These are phyloP conservation scores for Luffa aegyptiaca DNA, from an alignment of 306 rosid genomes.

Conservation along the genomic window DNA sequence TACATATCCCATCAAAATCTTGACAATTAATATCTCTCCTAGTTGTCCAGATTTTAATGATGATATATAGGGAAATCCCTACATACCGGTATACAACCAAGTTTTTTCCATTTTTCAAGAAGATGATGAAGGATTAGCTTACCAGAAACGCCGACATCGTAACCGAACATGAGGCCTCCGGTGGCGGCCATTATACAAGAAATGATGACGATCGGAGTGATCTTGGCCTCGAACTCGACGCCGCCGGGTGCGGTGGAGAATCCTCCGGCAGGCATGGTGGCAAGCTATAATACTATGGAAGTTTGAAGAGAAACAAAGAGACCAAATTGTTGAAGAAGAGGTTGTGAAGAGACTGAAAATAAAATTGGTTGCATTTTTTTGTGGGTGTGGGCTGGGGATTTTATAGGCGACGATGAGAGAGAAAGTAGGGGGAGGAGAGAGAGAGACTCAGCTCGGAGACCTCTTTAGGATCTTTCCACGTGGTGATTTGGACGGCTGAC, in stretches of 20 bases:
- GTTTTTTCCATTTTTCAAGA: too few relatives aligned
- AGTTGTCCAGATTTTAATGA: too few relatives aligned
- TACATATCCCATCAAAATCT: too few relatives aligned
- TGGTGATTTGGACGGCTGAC: constrained; percentile 14
- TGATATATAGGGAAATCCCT: too few relatives aligned
- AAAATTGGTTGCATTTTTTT: background rate
- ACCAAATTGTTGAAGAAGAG: background rate
- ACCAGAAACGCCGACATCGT: constrained; percentile 86
- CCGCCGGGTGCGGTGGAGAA: constrained; percentile 11
- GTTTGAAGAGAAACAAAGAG: background rate
- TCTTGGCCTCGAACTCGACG: constrained; percentile 60
- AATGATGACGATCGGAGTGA: constrained; percentile 67
- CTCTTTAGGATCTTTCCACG: constrained; percentile 26
- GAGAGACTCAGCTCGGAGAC: constrained; percentile 8
- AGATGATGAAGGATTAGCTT: background rate
- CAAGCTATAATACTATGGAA: background rate
- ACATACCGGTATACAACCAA: too few relatives aligned
- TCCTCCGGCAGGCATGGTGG: constrained; percentile 22
- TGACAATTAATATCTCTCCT: too few relatives aligned
- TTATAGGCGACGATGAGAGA: background rate
- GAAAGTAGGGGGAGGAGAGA: constrained; percentile 9
- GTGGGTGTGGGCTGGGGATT: background rate
- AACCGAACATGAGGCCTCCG: constrained; percentile 92
- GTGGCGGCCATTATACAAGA: constrained; percentile 88
- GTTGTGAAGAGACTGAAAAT: background rate